phyloP scores from a whole-genome alignment of 2,329 filamentous ascomycete genomes.

The Alternaria infectoria region DNA sequence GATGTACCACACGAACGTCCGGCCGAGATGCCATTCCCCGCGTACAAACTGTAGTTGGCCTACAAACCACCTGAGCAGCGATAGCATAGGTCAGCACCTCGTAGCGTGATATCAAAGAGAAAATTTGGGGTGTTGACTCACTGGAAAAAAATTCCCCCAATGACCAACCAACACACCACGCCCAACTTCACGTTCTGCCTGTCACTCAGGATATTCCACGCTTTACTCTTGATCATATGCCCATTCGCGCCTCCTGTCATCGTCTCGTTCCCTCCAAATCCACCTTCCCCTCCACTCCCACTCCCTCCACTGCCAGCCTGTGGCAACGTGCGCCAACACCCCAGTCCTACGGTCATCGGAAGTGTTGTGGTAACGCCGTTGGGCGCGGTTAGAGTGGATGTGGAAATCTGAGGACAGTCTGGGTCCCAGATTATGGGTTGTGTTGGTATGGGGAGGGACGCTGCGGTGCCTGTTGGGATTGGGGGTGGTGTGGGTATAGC shows the following conservation, averaged over 20 bases:
- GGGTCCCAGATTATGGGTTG: not conserved
- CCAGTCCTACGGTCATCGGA: not conserved
- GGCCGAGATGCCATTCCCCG: not conserved
- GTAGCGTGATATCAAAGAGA: too few species aligned
- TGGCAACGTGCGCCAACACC: not conserved
- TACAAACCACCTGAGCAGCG: not conserved
- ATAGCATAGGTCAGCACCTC: not conserved
- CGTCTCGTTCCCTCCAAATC: not conserved
- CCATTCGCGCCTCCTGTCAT: too few species aligned
- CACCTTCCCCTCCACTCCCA: too few species aligned
- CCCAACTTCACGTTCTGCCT: not conserved
- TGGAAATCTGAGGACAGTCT: not conserved
- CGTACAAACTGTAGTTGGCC: accelerated
- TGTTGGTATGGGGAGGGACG: not conserved
- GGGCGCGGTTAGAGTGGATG: accelerated
- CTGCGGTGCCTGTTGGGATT: too few species aligned
- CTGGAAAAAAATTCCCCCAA: not conserved
- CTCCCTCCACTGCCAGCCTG: not conserved
- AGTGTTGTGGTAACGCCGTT: accelerated
- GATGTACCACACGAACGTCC: not conserved
- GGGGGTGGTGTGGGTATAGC: accelerated
- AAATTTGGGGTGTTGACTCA: too few species aligned
- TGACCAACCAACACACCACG: not conserved
- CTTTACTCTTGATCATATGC: not conserved
- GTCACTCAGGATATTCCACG: not conserved